These are phyloP conservation scores for Diaporthe destruens DNA, from an alignment of 2,329 filamentous ascomycete species.

Conservation along the genomic window DNA sequence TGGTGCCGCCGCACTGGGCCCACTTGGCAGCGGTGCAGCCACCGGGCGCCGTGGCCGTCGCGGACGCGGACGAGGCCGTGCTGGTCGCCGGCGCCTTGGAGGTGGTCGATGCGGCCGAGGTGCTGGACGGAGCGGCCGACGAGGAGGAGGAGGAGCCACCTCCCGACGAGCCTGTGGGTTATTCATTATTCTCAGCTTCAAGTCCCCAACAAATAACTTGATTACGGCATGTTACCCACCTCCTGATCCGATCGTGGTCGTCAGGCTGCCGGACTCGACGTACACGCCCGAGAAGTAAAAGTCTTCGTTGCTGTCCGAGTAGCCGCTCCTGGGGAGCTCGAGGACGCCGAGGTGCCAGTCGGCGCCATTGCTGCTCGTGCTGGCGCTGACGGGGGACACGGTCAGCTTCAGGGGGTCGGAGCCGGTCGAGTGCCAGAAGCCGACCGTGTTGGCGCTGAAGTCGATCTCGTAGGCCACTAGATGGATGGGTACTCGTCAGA, in stretches of 20 bases:
- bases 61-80: constrained; percentile 21
- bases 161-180: constrained; percentile 19
- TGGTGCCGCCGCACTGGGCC: constrained; percentile 34
- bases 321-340: constrained; percentile 70
- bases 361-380: constrained; percentile 73
- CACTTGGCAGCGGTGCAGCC: constrained; percentile 35
- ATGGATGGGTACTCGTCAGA: not conserved
- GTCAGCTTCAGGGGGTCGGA: constrained; percentile 67
- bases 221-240: not conserved
- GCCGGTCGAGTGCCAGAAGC: constrained; percentile 78
- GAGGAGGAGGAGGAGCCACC: constrained; percentile 34
- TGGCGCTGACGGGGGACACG: constrained; percentile 68
- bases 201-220: not conserved
- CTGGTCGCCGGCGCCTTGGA: constrained; percentile 21
- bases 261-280: constrained; percentile 68
- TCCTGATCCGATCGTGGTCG: constrained; percentile 38
- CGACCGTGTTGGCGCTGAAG: constrained; percentile 72
- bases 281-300: constrained; percentile 81
- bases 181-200: not conserved
- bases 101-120: constrained; percentile 30
- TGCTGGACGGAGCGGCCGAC: constrained; percentile 20
- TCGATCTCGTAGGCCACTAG: constrained; percentile 53
- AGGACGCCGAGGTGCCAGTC: constrained; percentile 82
- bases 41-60: constrained; percentile 3
- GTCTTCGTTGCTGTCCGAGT: constrained; percentile 69